phyloP scores from a whole-genome alignment of 208 protist species.

The Leishmania lainsoni region DNA sequence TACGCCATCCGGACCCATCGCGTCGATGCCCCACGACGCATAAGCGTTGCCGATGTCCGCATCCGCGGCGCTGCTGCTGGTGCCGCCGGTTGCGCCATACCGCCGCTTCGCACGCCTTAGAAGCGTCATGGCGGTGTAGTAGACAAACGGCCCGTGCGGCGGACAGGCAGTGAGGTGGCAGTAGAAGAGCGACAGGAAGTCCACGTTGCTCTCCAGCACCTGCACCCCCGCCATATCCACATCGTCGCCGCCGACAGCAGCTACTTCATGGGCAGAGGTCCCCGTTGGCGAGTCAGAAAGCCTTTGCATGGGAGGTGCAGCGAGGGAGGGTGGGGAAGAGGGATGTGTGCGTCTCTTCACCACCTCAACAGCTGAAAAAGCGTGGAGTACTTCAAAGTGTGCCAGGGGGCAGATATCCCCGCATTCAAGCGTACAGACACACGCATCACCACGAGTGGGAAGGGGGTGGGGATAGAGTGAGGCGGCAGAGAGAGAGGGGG shows the following conservation, averaged over 20 bases:
- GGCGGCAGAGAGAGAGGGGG: background rate
- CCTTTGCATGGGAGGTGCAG: background rate
- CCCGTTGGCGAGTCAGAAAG: background rate
- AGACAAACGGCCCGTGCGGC: constrained; percentile 70
- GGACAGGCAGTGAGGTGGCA: constrained; percentile 69
- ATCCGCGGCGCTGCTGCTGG: constrained; percentile 3
- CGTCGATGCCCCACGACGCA: constrained; percentile 4
- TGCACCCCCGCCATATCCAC: constrained; percentile 21
- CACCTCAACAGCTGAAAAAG: background rate
- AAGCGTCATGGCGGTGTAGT: constrained; percentile 73
- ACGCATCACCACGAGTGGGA: background rate
- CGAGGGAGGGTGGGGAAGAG: background rate
- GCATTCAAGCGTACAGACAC: background rate
- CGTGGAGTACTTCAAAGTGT: background rate
- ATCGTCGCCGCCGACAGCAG: constrained; percentile 11
- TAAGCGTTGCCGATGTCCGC: background rate
- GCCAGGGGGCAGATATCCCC: background rate
- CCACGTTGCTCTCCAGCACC: constrained; percentile 48
- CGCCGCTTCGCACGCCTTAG: constrained; percentile 51
- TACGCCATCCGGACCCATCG: constrained; percentile 13
- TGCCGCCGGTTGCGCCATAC: background rate
- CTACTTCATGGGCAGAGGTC: background rate
- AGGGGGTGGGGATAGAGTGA: background rate
- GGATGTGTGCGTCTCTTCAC: background rate
- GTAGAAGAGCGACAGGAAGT: constrained; percentile 78